Evolutionary conservation across 352 stramenopile species (phyloP).

Genomic region (Pythium chondricola): DNA sequence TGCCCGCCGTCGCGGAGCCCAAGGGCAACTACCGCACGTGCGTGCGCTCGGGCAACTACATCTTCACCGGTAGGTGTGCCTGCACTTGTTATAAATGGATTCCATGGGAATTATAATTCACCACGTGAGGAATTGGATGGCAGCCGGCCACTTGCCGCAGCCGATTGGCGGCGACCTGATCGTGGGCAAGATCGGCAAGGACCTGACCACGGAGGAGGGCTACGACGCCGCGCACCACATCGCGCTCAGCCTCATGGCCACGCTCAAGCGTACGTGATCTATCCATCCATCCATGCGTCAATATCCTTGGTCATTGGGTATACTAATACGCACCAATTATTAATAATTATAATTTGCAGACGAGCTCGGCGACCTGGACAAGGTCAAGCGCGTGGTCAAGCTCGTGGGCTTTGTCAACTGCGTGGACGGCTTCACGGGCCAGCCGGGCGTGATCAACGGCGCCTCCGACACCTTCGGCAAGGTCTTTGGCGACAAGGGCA

Average conservation of each 20-base stretch:
- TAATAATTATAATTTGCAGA: conserved; percentile 24
- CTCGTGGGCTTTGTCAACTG: conserved; percentile 96
- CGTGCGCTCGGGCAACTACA: conserved; percentile 75
- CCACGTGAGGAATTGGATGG: background rate
- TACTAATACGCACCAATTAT: background rate
- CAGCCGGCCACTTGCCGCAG: conserved; percentile 78
- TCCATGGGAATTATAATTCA: too few relatives aligned
- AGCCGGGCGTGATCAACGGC: conserved; percentile 94
- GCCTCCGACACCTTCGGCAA: conserved; percentile 91
- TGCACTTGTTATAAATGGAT: background rate
- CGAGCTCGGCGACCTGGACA: conserved; percentile 89
- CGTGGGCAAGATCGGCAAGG: conserved; percentile 84
- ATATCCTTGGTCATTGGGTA: conserved; percentile 3
- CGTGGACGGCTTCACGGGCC: conserved; percentile 86
- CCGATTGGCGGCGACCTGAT: conserved; percentile 71
- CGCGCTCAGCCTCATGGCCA: conserved; percentile 88
- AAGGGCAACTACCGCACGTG: conserved; percentile 90
- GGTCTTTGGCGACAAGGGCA: conserved; percentile 87
- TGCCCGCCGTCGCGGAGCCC: conserved; percentile 74
- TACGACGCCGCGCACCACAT: conserved; percentile 88
- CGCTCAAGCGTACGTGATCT: conserved; percentile 72
- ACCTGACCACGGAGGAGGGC: conserved; percentile 85
- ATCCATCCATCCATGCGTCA: background rate
- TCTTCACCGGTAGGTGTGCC: conserved; percentile 58
- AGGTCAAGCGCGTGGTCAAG: conserved; percentile 94